A percentile compares a stretch with the other conserved stretches of the same genome.
phyloP scores from a whole-genome alignment of 2,329 filamentous ascomycete species.

The Talaromyces sp. region DNA sequence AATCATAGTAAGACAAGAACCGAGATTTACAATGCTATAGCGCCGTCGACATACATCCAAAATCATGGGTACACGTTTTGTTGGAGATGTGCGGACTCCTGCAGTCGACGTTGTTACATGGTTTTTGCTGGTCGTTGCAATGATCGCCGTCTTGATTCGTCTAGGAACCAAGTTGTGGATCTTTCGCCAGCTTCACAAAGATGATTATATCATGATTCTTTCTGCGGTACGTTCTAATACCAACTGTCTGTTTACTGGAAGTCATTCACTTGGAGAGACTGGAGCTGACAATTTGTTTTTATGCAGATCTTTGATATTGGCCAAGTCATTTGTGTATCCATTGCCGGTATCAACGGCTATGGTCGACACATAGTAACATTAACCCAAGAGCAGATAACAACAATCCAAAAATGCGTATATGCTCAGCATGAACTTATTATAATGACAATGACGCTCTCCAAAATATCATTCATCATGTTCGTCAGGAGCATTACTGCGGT shows the following conservation, averaged over 20 bases:
- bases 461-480: constrained; percentile 27
- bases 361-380: constrained; percentile 23
- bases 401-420: constrained; percentile 27
- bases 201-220: constrained; percentile 25
- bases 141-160: constrained; percentile 25
- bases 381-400: constrained; percentile 8
- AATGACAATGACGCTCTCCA: constrained; percentile 24
- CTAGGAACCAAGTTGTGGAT: constrained; percentile 27
- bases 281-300: not conserved
- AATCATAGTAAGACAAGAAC: not conserved
- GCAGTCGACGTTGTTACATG: constrained; percentile 27
- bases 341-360: constrained; percentile 25
- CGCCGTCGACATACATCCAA: constrained; percentile 25
- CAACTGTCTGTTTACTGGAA: not conserved
- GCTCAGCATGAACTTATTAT: constrained; percentile 26
- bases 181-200: constrained; percentile 23
- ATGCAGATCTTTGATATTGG: constrained; percentile 19
- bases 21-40: not conserved
- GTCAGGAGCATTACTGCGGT: constrained; percentile 26
- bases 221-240: constrained; percentile 22
- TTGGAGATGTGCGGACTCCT: constrained; percentile 34
- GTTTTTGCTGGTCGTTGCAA: constrained; percentile 28
- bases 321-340: constrained; percentile 25
- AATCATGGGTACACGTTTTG: constrained; percentile 32
- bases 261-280: not conserved